Evolutionary conservation across 2,329 filamentous ascomycete species (phyloP), one percentile per base, ranked within the genome.

Genomic region (Neonectria ditissima): DNA sequence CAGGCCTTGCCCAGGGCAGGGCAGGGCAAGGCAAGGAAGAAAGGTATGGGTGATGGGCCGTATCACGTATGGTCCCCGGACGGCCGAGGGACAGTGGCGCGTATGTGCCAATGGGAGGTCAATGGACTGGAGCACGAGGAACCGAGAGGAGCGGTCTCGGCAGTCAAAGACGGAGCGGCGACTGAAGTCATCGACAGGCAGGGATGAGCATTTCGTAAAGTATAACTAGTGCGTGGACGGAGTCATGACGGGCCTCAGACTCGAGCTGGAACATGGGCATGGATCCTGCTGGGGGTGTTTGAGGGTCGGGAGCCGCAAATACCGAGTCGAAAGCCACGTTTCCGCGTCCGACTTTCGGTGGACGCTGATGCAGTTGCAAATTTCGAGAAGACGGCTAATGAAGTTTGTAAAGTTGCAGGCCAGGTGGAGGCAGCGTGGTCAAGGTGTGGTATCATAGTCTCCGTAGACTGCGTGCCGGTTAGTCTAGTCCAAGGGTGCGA

Each of bases 131-230:
- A 20, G 32, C 44, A 37, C 22, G 28, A 53, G 24, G 45, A 53
- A 26, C 39, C 26, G 53, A 24, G 52, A 58, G 57, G 37, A 55
- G 61, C 63, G 60, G 63, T 67, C 60, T 68, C 63, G 56, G 56
- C 56, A 63, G 34, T 26, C 37, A 26, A 54, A 22, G 50, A 50
- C 26, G 43, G 50, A 50, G 48, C 26, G 55, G 43, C 50, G 48
- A 45, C 50, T 63, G 55, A 55, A 50, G 44, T 1, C 32, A 55
- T 55, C n/a, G 28, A 39, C 16, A 22, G 13, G 55, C 32, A 44
- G 48, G 37, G 55, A 28, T 3, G n/a, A 2, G 34, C 8, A 37
- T 37, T 8, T 37, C 34, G 34, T 37, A 37, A 37, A 37, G 34
- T 16, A 37, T 37, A 34, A 8, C 28, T 34, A 34, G 32, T 34